Percentiles rank a stretch among this genome's conserved stretches.
Evolutionary conservation across 2,329 filamentous ascomycete species (phyloP).

Genomic region (Trichoderma sp.): DNA sequence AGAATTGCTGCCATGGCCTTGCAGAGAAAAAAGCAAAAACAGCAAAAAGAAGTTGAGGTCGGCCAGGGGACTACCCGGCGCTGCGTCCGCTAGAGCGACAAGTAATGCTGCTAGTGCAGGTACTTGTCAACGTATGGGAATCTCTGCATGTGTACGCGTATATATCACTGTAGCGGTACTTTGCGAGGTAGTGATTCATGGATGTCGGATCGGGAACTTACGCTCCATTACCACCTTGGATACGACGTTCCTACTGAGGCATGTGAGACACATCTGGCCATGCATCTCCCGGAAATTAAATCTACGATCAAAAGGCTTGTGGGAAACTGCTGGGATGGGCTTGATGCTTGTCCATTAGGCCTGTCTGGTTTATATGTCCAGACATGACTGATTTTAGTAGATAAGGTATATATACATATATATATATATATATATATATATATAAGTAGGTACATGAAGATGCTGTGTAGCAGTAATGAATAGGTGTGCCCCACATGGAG

Average conservation of each 20-base stretch:
- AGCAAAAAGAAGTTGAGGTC: background rate
- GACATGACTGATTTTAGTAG: background rate
- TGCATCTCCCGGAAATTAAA: background rate
- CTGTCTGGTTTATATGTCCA: background rate
- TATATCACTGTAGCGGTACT: background rate
- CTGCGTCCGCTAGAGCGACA: background rate
- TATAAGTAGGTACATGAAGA: too few relatives aligned
- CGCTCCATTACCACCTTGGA: background rate
- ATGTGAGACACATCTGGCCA: background rate
- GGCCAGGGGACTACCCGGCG: conserved; percentile 3
- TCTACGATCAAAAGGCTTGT: background rate
- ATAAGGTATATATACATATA: conserved; percentile 10
- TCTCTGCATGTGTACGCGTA: conserved; percentile 4
- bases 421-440: too few relatives aligned
- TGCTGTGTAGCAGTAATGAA: conserved; percentile 9
- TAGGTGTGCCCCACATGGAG: background rate
- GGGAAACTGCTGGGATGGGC: background rate
- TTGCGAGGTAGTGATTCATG: background rate
- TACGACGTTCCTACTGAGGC: background rate
- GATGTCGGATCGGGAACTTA: background rate
- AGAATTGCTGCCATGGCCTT: background rate
- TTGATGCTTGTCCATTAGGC: background rate
- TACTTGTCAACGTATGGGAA: background rate
- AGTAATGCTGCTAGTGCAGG: background rate
- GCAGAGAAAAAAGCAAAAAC: background rate